phyloP scores from a whole-genome alignment of 2,329 filamentous ascomycete species.

The Xylaria polymorpha region DNA sequence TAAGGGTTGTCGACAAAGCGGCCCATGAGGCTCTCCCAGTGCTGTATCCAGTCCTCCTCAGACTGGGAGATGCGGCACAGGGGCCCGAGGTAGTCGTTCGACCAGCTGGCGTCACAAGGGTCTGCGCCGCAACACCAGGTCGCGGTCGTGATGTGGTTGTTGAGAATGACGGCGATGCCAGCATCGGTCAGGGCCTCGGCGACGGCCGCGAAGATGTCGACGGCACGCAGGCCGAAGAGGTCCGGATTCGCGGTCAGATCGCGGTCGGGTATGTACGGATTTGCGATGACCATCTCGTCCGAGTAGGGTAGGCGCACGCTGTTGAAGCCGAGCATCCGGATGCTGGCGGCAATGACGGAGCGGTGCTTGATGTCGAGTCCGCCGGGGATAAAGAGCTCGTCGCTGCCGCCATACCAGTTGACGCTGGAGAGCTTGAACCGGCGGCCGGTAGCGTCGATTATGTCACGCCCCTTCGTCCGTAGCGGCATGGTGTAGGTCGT shows the following conservation, averaged over 20 bases:
- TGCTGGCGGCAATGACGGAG: conserved; percentile 67
- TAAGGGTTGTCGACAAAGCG: conserved; percentile 68
- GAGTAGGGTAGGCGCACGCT: conserved; percentile 76
- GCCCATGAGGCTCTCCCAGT: conserved; percentile 74
- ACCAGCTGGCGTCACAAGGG: conserved; percentile 74
- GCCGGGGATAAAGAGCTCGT: conserved; percentile 72
- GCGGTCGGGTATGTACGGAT: conserved; percentile 64
- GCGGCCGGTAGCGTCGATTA: conserved; percentile 67
- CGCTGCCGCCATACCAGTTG: conserved; percentile 79
- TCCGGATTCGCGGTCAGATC: conserved; percentile 70
- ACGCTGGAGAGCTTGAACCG: conserved; percentile 72
- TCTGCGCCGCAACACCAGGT: conserved; percentile 77
- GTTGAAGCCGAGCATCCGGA: conserved; percentile 74
- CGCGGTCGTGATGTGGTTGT: conserved; percentile 77
- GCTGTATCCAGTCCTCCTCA: conserved; percentile 72
- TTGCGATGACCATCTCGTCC: conserved; percentile 73
- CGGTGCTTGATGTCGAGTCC: conserved; percentile 73
- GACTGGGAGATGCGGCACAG: conserved; percentile 72
- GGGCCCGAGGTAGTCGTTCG: conserved; percentile 70
- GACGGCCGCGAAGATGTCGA: conserved; percentile 71
- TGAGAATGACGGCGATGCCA: conserved; percentile 73
- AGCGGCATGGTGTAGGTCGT: conserved; percentile 66
- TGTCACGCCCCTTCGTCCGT: conserved; percentile 67
- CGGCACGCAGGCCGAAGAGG: conserved; percentile 64
- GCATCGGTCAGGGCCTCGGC: conserved; percentile 69